Base-by-base conservation (phyloP, 2,329 filamentous ascomycete species). In the Zarea fungicola region DNA sequence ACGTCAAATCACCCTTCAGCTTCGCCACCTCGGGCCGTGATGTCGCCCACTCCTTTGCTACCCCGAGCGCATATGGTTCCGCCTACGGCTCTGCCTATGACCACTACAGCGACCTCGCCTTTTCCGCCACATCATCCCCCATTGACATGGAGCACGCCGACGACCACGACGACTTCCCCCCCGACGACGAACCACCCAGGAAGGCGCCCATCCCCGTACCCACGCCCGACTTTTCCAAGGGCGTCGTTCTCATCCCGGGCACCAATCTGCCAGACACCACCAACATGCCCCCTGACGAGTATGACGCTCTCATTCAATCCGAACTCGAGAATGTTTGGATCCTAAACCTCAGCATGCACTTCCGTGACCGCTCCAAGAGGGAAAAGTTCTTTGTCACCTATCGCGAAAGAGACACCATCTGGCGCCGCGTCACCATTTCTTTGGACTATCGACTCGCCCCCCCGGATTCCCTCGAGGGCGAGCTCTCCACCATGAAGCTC, bases 331-430 rank as follows among this genome's bases (percentile, higher is more conserved):
- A 77, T 52, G 84, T 80, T 60, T 99, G 93, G 93, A 97, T 99
- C 52, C 74, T 99, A 57, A 99, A 99, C 62, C 77, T 97, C 52
- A 96, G 90, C 68, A 96, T 99, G 93, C 90, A 96, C 66, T 99
- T 96, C 66, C 83, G 91, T 51, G 93, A 99, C 69, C 85, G 86
- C 60, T 95, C 91, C 11, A 87, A 88, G 58, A 81, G 92, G 36
- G 93, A 99, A 66, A 99, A 99, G 66, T 97, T 97, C 72, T 99
- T 97, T 65, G 84, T 99, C 54, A 97, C 93, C 0, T 99, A 88
- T 64, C 88, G 90, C 41, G 86, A 95, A 64, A 78, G 80, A 41
- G 83, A 88, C 5, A 85, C 81, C 54, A 74, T 81, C 53, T 96
- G 91, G 88, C 82, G 89, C 48, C 80, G 92, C 42, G 86, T 99